These are phyloP conservation scores for Yamagishiella unicocca DNA, from an alignment of 139 green algal genomes.

Conservation along the genomic window DNA sequence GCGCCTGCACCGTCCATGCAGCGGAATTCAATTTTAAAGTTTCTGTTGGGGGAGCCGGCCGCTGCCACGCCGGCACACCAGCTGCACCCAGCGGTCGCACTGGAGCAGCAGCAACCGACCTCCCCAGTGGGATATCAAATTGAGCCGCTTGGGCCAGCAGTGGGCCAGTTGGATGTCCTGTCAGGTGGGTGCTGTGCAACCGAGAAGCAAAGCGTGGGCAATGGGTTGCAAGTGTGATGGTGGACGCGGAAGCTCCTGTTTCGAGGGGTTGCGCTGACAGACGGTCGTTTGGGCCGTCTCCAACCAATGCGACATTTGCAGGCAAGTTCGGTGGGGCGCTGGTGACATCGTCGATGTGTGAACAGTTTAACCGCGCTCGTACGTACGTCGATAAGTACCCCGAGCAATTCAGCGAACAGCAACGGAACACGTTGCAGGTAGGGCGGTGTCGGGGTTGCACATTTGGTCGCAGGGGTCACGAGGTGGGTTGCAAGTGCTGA, in stretches of 20 bases:
- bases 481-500: no score
- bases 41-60: background rate
- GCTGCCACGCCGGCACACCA: background rate
- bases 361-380: constrained; percentile 37
- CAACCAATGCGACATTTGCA: no score
- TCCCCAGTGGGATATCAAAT: background rate
- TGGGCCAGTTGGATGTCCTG: constrained; percentile 32
- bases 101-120: background rate
- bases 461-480: no score
- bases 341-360: constrained; percentile 30
- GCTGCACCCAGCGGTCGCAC: background rate
- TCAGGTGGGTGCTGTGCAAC: constrained; percentile 38
- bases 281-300: no score
- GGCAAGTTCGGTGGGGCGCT: constrained; percentile 41
- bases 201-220: no score
- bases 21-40: constrained; percentile 1
- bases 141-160: background rate
- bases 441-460: no score
- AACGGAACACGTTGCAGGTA: constrained; percentile 29
- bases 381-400: constrained; percentile 45
- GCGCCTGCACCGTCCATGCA: background rate
- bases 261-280: no score
- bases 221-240: no score
- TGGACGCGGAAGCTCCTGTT: no score
- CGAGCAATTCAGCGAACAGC: constrained; percentile 7